These are phyloP conservation scores for Colletotrichum karsti DNA, from an alignment of 2,329 filamentous ascomycete species.

Conservation along the genomic window DNA sequence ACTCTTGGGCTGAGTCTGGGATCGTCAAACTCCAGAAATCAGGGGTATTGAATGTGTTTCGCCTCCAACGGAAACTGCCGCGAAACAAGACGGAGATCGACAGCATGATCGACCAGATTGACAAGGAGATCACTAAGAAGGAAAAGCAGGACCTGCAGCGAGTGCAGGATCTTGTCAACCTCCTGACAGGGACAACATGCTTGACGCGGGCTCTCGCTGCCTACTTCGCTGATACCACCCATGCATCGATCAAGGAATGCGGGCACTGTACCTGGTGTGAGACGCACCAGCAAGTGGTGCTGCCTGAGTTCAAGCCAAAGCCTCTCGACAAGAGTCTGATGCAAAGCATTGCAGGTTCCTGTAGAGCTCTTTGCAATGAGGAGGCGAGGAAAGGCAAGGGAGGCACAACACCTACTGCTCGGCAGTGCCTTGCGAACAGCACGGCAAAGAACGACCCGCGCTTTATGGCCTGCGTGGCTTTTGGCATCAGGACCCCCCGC, in stretches of 20 bases:
- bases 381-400: background rate
- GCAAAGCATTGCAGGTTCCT: constrained; percentile 49
- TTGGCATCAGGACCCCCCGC: constrained; percentile 68
- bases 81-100: constrained; percentile 48
- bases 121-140: constrained; percentile 57
- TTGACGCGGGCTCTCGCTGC: constrained; percentile 60
- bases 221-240: constrained; percentile 65
- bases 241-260: constrained; percentile 53
- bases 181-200: constrained; percentile 61
- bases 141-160: constrained; percentile 63
- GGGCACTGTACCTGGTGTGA: constrained; percentile 63
- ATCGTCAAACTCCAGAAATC: constrained; percentile 59
- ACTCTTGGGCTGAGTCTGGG: constrained; percentile 59
- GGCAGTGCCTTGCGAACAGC: constrained; percentile 17
- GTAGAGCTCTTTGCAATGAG: constrained; percentile 30
- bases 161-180: constrained; percentile 56
- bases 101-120: constrained; percentile 54
- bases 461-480: constrained; percentile 67
- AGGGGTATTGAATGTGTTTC: constrained; percentile 63
- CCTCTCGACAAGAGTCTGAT: constrained; percentile 50
- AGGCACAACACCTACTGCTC: background rate
- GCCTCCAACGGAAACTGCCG: constrained; percentile 57
- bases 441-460: constrained; percentile 63
- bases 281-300: constrained; percentile 44
- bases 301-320: constrained; percentile 48